These are phyloP conservation scores for Phoenix dactylifera DNA, from an alignment of 176 grass and related monocot genomes.

Conservation along the genomic window DNA sequence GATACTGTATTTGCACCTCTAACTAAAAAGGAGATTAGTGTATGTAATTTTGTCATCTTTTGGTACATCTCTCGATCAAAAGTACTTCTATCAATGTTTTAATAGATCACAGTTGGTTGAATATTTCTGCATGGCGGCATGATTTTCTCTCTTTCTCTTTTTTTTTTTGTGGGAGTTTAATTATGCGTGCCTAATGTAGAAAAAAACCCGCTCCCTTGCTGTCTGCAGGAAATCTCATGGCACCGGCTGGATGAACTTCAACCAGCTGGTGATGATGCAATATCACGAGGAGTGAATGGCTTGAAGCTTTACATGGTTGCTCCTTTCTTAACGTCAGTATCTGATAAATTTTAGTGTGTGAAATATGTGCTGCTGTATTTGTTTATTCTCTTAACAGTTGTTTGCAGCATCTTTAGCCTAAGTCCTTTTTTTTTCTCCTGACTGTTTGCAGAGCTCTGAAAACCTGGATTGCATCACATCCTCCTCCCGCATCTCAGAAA, in stretches of 20 bases:
- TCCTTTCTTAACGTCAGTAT: conserved; percentile 78
- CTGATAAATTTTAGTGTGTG: neutral
- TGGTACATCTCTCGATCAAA: too few species aligned
- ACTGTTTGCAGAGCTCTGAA: conserved; percentile 37
- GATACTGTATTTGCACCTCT: conserved; percentile 80
- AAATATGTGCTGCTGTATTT: neutral
- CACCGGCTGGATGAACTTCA: conserved; percentile 83
- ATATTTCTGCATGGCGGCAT: too few species aligned
- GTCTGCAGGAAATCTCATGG: conserved; percentile 84
- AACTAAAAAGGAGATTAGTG: conserved; percentile 99
- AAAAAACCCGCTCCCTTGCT: neutral
- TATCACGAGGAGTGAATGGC: conserved; percentile 77
- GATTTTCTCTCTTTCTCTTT: too few species aligned
- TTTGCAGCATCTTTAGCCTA: neutral
- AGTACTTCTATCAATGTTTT: too few species aligned
- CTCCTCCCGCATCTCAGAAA: conserved; percentile 40
- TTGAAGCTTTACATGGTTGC: conserved; percentile 98
- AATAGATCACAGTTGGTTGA: too few species aligned
- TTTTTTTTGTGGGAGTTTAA: too few species aligned
- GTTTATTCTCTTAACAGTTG: neutral
- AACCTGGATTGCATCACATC: conserved; percentile 60
- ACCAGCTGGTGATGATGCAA: conserved; percentile 67
- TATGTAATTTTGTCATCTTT: conserved; percentile 22
- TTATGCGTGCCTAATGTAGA: neutral
- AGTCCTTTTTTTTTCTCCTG: neutral